These are phyloP conservation scores for Trichomonas vaginalis DNA, from an alignment of 208 protist species.

Conservation along the genomic window DNA sequence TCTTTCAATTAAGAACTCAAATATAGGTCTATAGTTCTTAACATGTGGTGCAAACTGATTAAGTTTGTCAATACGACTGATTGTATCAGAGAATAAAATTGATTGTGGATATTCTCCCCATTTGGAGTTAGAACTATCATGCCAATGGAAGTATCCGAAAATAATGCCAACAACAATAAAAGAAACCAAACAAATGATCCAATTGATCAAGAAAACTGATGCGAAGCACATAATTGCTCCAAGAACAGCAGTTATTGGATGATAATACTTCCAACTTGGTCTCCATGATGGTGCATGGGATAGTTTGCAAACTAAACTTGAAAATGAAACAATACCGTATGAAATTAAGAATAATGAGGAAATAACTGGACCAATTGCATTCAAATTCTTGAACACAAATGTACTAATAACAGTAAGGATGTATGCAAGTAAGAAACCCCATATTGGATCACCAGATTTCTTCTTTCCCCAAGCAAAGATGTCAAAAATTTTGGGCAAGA, in stretches of 20 bases:
- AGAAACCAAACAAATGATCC: neutral
- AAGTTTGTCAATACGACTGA: neutral
- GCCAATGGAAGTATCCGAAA: neutral
- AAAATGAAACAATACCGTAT: conserved; percentile 42
- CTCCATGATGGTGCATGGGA: conserved; percentile 33
- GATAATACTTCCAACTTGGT: conserved; percentile 35
- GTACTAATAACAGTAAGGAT: neutral
- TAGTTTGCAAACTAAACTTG: conserved; percentile 33
- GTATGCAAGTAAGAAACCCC: neutral
- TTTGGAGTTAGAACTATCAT: neutral
- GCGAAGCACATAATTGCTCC: conserved; percentile 28
- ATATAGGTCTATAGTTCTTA: neutral
- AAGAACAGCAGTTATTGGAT: conserved; percentile 27
- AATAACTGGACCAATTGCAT: neutral
- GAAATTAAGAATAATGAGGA: conserved; percentile 42
- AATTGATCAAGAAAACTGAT: conserved; percentile 33
- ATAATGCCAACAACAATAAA: neutral
- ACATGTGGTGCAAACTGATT: neutral
- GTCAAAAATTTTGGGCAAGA: neutral
- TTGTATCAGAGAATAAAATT: neutral
- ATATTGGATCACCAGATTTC: neutral
- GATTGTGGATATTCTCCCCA: neutral
- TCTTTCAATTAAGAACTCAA: neutral
- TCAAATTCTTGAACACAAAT: neutral
- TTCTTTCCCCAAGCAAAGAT: neutral